A percentile compares a stretch with the other conserved stretches of the same genome.
These are phyloP conservation scores for Tubosaeta sp. DNA, from an alignment of 768 basidiomycete genomes.

Conservation along the genomic window DNA sequence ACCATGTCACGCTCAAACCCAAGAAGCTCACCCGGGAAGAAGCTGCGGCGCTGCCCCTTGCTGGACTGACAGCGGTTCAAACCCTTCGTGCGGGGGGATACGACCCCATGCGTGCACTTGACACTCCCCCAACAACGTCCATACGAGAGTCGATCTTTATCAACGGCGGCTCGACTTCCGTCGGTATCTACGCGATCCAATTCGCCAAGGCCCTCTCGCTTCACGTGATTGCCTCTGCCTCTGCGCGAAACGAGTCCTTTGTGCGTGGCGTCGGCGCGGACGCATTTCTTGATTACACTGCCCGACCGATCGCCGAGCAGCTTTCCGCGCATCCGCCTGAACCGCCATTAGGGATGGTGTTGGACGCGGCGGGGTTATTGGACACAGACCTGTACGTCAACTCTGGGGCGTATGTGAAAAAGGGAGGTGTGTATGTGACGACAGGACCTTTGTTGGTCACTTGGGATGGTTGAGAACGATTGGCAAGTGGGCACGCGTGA, in stretches of 20 bases:
- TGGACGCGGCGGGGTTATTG: slow-evolving; percentile 53
- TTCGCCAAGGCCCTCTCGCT: slow-evolving; percentile 64
- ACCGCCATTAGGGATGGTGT: slow-evolving; percentile 52
- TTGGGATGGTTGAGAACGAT: slow-evolving; percentile 15
- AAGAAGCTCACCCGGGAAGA: slow-evolving; percentile 46
- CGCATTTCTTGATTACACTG: slow-evolving; percentile 63
- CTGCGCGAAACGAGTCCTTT: slow-evolving; percentile 53
- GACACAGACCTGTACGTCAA: slow-evolving; percentile 48
- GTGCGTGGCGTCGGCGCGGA: slow-evolving; percentile 63
- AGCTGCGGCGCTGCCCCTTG: slow-evolving; percentile 59
- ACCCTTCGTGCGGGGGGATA: slow-evolving; percentile 45
- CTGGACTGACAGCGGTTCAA: slow-evolving; percentile 56
- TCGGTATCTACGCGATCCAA: slow-evolving; percentile 70
- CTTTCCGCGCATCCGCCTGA: slow-evolving; percentile 43
- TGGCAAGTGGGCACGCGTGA: background rate
- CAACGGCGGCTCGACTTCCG: slow-evolving; percentile 66
- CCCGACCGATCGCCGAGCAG: slow-evolving; percentile 43
- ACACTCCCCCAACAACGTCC: background rate
- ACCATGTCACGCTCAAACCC: slow-evolving; percentile 37
- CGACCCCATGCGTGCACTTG: slow-evolving; percentile 35
- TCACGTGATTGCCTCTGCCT: slow-evolving; percentile 55
- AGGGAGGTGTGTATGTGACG: slow-evolving; percentile 49
- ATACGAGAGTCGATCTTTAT: slow-evolving; percentile 53
- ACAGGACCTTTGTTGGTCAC: slow-evolving; percentile 44
- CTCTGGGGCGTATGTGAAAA: slow-evolving; percentile 49